Percentiles rank a stretch among this genome's conserved stretches.
Conservation (phyloP, 257 asterid genomes). For the Craterostigma plantagineum region DNA sequence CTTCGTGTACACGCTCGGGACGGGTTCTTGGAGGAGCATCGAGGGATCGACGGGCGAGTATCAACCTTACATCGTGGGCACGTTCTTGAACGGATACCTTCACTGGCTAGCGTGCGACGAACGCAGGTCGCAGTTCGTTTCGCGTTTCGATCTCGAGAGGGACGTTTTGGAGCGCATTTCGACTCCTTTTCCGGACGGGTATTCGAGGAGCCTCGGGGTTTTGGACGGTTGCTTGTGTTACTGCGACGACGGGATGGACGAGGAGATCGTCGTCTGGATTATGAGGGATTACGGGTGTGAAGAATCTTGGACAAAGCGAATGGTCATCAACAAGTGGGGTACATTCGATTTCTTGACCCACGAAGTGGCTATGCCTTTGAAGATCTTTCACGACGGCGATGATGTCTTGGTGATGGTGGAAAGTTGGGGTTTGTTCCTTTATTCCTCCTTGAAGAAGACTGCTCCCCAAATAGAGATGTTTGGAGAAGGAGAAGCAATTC, state of each 20-base stretch:
- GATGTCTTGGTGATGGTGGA: constrained; percentile 18
- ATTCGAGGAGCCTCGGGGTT: constrained; percentile 6
- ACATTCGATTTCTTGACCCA: constrained; percentile 1
- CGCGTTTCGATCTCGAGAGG: background rate
- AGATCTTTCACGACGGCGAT: constrained; percentile 21
- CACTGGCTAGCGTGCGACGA: constrained; percentile 7
- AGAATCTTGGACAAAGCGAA: constrained; percentile 16
- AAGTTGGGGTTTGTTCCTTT: constrained; percentile 13
- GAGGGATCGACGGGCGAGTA: background rate
- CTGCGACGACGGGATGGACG: constrained; percentile 13
- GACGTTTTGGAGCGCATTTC: background rate
- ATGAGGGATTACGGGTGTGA: constrained; percentile 24
- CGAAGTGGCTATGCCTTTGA: constrained; percentile 10
- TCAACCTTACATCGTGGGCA: background rate
- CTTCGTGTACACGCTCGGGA: constrained; percentile 23
- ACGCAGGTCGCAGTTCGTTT: background rate
- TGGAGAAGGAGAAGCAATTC: background rate
- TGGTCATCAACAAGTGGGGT: constrained; percentile 12
- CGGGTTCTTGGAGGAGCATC: constrained; percentile 15
- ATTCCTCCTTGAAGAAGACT: constrained; percentile 10
- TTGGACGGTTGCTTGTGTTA: constrained; percentile 12
- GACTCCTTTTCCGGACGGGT: background rate
- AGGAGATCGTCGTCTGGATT: constrained; percentile 17
- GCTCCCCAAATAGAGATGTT: background rate
- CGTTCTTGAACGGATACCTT: constrained; percentile 20